These are phyloP conservation scores for Xylaria sp. DNA, from an alignment of 2,329 filamentous ascomycete species.

Conservation along the genomic window DNA sequence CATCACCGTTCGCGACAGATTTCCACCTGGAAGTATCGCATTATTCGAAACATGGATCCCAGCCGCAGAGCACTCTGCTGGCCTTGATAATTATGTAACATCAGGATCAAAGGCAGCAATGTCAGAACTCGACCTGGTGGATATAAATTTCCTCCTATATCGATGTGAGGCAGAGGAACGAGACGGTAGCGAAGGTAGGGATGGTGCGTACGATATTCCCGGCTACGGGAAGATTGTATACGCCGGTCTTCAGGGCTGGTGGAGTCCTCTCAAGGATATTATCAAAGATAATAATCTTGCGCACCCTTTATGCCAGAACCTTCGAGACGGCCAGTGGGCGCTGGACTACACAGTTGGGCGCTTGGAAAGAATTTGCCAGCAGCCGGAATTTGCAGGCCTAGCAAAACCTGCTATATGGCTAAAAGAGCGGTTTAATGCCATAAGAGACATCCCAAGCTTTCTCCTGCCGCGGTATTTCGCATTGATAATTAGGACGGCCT, in stretches of 20 bases:
- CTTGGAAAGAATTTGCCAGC: slow-evolving; percentile 76
- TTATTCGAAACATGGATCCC: slow-evolving; percentile 98
- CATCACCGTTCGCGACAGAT: slow-evolving; percentile 82
- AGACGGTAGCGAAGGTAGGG: slow-evolving; percentile 79
- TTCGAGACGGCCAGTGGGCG: slow-evolving; percentile 91
- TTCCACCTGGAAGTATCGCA: slow-evolving; percentile 93
- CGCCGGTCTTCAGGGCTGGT: slow-evolving; percentile 98
- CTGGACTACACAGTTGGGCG: slow-evolving; percentile 87
- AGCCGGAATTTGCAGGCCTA: slow-evolving; percentile 71
- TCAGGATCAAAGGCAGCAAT: slow-evolving; percentile 84
- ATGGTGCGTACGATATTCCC: slow-evolving; percentile 91
- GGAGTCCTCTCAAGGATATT: slow-evolving; percentile 88
- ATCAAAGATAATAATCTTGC: slow-evolving; percentile 91
- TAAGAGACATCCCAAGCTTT: slow-evolving; percentile 87
- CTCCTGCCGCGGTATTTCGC: slow-evolving; percentile 94
- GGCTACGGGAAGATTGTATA: slow-evolving; percentile 88
- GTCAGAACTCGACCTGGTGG: slow-evolving; percentile 76
- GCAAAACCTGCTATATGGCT: slow-evolving; percentile 79
- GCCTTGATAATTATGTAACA: slow-evolving; percentile 87
- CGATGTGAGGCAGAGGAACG: slow-evolving; percentile 89
- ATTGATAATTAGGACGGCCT: slow-evolving; percentile 86
- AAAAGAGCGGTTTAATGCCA: slow-evolving; percentile 83
- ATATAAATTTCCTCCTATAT: slow-evolving; percentile 93
- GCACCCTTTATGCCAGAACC: slow-evolving; percentile 91
- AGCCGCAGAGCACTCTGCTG: slow-evolving; percentile 82